These are phyloP conservation scores for Lasiosphaeriaceae sp. DNA, from an alignment of 495 filamentous ascomycete genomes.

Conservation along the genomic window DNA sequence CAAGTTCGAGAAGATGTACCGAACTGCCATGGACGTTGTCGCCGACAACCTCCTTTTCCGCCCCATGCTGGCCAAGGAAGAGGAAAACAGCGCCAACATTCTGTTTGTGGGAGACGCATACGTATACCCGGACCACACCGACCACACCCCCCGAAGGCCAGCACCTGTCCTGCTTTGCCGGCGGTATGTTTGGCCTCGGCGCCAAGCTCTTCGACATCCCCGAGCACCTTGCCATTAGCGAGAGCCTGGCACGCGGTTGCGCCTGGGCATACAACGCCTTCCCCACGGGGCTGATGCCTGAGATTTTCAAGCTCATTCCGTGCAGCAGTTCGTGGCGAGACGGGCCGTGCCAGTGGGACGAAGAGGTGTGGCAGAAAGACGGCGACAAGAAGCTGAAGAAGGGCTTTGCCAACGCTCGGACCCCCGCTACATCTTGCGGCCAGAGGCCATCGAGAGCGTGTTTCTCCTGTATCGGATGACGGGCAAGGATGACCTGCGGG, in stretches of 20 bases:
- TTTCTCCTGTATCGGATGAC: slow-evolving; percentile 66
- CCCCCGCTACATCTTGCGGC: slow-evolving; percentile 64
- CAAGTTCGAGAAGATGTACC: slow-evolving; percentile 37
- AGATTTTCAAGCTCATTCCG: slow-evolving; percentile 57
- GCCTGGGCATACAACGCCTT: slow-evolving; percentile 81
- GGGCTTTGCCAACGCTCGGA: slow-evolving; percentile 57
- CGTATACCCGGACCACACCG: slow-evolving; percentile 2
- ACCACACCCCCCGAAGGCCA: slow-evolving; percentile 31
- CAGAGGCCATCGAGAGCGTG: slow-evolving; percentile 61
- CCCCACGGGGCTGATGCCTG: slow-evolving; percentile 80
- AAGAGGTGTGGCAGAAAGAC: slow-evolving; percentile 21
- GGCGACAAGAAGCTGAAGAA: slow-evolving; percentile 51
- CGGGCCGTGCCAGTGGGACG: slow-evolving; percentile 31
- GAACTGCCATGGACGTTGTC: slow-evolving; percentile 55
- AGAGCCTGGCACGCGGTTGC: slow-evolving; percentile 77
- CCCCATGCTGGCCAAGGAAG: slow-evolving; percentile 46
- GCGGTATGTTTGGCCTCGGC: slow-evolving; percentile 84
- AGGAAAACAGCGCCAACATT: slow-evolving; percentile 52
- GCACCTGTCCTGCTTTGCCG: slow-evolving; percentile 66
- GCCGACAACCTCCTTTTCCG: slow-evolving; percentile 66
- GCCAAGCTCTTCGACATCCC: slow-evolving; percentile 66
- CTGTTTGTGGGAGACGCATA: slow-evolving; percentile 52
- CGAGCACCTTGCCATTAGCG: slow-evolving; percentile 66
- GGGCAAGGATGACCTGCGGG: slow-evolving; percentile 45
- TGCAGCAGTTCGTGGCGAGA: slow-evolving; percentile 46